These are phyloP conservation scores for Lachnellula suecica DNA, from an alignment of 2,329 filamentous ascomycete genomes.

Conservation along the genomic window DNA sequence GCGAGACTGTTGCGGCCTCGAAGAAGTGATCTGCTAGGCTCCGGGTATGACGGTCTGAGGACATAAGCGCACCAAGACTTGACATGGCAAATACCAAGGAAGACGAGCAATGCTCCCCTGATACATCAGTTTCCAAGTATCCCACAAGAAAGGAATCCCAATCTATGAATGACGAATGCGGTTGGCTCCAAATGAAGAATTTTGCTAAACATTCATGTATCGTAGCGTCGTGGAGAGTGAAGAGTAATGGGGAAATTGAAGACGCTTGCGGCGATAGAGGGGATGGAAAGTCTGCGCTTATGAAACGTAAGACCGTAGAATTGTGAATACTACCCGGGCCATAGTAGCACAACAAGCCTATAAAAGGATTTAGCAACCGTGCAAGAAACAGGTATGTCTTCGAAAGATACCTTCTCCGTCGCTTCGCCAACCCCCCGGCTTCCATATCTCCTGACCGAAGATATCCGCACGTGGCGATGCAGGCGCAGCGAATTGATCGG, in stretches of 20 bases:
- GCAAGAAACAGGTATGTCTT: background rate
- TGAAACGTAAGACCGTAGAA: background rate
- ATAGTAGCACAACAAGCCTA: background rate
- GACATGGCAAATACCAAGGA: background rate
- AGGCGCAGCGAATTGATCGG: background rate
- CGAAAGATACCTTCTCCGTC: background rate
- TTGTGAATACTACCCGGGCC: background rate
- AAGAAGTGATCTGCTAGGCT: background rate
- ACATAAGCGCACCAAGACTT: background rate
- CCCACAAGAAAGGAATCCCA: background rate
- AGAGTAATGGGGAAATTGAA: background rate
- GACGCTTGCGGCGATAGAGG: background rate
- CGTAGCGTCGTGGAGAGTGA: background rate
- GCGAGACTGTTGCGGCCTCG: background rate
- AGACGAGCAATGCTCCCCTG: background rate
- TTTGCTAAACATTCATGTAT: background rate
- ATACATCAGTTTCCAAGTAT: background rate
- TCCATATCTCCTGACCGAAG: background rate
- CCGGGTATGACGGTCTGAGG: background rate
- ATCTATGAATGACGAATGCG: background rate
- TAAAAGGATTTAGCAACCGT: background rate
- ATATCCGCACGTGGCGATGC: background rate
- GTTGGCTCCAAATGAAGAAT: background rate
- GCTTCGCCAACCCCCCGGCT: background rate
- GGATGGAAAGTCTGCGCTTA: background rate